These are phyloP conservation scores for Globisporangium nunn DNA, from an alignment of 352 stramenopile species.

Conservation along the genomic window DNA sequence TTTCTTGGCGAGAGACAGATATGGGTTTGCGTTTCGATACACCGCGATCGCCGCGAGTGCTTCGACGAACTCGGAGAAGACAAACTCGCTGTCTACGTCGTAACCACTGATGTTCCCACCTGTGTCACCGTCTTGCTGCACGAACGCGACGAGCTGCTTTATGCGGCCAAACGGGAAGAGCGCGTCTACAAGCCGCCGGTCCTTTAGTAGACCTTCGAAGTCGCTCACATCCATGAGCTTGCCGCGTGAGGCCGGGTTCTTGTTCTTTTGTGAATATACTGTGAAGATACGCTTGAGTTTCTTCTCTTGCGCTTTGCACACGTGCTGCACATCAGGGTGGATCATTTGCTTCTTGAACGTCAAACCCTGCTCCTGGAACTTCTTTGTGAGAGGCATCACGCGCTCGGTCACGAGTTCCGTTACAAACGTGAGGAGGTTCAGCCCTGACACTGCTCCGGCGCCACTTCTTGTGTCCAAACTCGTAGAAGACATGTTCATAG, in stretches of 20 bases:
- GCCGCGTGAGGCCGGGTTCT: conserved; percentile 55
- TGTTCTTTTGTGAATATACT: conserved; percentile 67
- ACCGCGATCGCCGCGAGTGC: conserved; percentile 62
- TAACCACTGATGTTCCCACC: conserved; percentile 34
- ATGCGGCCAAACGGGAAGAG: conserved; percentile 66
- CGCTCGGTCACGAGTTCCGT: conserved; percentile 57
- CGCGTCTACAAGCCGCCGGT: conserved; percentile 56
- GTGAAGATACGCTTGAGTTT: conserved; percentile 71
- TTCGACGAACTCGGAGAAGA: conserved; percentile 77
- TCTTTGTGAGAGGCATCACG: conserved; percentile 62
- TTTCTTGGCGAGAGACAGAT: conserved; percentile 67
- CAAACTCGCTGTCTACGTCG: conserved; percentile 65
- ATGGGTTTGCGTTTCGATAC: conserved; percentile 74
- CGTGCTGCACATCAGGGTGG: conserved; percentile 62
- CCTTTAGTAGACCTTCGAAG: conserved; percentile 69
- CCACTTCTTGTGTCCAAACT: background rate
- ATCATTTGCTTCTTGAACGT: conserved; percentile 86
- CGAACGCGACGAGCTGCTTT: conserved; percentile 72
- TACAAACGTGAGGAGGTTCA: conserved; percentile 34
- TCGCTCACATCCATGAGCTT: conserved; percentile 69
- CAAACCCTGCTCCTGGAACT: conserved; percentile 72
- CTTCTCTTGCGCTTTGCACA: conserved; percentile 72
- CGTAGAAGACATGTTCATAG: conserved; percentile 24
- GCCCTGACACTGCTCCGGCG: background rate
- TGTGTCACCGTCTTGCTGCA: conserved; percentile 69